Percentiles rank a stretch among this genome's conserved stretches.
phyloP scores from a whole-genome alignment of 148 eudicot genomes.

The Suaeda aralocaspica region DNA sequence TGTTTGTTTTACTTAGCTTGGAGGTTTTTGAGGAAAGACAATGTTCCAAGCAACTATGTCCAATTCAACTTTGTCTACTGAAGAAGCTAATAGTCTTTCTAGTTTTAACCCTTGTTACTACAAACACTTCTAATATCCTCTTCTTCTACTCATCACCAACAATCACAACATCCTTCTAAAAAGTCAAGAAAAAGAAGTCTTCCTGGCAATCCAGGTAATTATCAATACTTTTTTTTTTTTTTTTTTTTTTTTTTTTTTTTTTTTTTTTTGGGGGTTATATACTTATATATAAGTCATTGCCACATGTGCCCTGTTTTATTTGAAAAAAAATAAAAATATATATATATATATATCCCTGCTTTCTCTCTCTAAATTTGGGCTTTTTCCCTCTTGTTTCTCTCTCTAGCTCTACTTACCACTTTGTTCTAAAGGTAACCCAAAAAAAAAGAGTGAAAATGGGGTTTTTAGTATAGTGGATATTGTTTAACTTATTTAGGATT shows the following conservation, averaged over 20 bases:
- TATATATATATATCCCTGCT: slow-evolving; percentile 26
- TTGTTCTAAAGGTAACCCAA: slow-evolving; percentile 11
- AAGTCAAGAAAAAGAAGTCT: slow-evolving; percentile 83
- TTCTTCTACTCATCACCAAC: slow-evolving; percentile 24
- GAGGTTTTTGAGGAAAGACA: slow-evolving; percentile 34
- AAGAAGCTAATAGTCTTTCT: slow-evolving; percentile 35
- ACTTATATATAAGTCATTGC: slow-evolving; percentile 23
- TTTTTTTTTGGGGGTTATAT: no score
- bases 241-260: no score
- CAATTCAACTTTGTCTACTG: slow-evolving; percentile 68
- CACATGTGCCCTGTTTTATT: slow-evolving; percentile 24
- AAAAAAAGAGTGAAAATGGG: neutral
- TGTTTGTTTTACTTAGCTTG: slow-evolving; percentile 22
- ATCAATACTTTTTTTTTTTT: neutral
- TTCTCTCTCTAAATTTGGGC: slow-evolving; percentile 22
- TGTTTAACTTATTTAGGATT: slow-evolving; percentile 21
- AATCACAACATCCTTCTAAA: slow-evolving; percentile 30
- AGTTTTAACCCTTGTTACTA: slow-evolving; percentile 47
- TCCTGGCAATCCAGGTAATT: slow-evolving; percentile 85
- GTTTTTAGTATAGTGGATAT: slow-evolving; percentile 13
- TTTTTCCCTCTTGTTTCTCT: slow-evolving; percentile 20
- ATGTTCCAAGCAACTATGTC: slow-evolving; percentile 62
- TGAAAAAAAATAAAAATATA: slow-evolving; percentile 12
- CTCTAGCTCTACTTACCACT: neutral
- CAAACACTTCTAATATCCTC: slow-evolving; percentile 24